Base-by-base conservation (phyloP, 805 yeast genomes). In the Blastobotrys parvus region DNA sequence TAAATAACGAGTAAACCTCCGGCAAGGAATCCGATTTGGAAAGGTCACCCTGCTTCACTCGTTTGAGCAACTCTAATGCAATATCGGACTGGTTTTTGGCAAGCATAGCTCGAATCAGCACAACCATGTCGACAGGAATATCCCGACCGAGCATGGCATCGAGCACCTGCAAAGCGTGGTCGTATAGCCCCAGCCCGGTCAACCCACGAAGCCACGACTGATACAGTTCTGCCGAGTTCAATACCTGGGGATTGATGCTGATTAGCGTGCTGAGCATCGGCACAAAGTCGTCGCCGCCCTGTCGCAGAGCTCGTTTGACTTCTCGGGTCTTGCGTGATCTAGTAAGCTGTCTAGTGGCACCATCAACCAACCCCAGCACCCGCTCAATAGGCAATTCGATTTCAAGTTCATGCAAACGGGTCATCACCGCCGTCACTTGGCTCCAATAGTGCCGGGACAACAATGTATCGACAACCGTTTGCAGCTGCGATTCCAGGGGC, bases 131-230 rank as follows among this genome's bases (percentile, higher is more conserved):
- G 4, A 18, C 18, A 17, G 45, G 38, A 3, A 44, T 47, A 4
- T 30, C 35, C 13, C 46, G 40, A 11, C 44, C 45, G 2, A 45
- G 25, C 55, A 54, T 48, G 13, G 54, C 55, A 30, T 50, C 50
- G 8, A 54, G 17, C 4, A 54, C 50, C 29, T 43, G 36, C 10
- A 52, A 15, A 2, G 55, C 49, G 35, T 44, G 41, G 20, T 50
- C 48, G 20, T 37, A 39, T 17, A 49, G 37, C 11, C 48, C 52
- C 29, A 46, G 30, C 8, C 47, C 49, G 11, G 50, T 47, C 30
- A 54, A 29, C 4, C 52, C 54, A n/a, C 52, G 41, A 4, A 53
- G 35, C 57, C 57, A 54, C 8, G 50, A 35, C 18, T 41, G 47
- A 35, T 54, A 54, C 25, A 54, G 43, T 19, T 47, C 39, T 7